Base-by-base conservation (phyloP, 345 rosid species). In the Fremontodendron californicum region DNA sequence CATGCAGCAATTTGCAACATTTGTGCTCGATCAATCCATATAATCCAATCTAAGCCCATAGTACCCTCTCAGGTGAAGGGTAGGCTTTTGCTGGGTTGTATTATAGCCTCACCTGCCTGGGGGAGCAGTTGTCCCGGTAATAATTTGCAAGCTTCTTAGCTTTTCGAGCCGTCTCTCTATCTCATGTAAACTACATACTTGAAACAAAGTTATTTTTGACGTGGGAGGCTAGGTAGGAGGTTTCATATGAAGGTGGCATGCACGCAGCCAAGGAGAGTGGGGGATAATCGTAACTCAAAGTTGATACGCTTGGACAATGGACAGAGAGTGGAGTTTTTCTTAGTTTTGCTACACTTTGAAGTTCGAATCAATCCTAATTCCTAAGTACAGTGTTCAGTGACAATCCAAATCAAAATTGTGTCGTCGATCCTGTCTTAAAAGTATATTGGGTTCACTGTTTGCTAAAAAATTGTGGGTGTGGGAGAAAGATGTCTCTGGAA, bases 201-300 rank as follows among this genome's bases (percentile, higher is more conserved):
- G 35, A 33, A 33, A 33, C 35, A 3, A 33, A 33, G 35, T 39
- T 39, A 39, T 39, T 39, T 39, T 39, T 1, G 1, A 39, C 7
- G 7, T 3, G 40, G 37, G 81, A 72, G 25, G 78, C 83, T 1
- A 82, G 15, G 74, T 73, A 54, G 13, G 84, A 77, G 54, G 77
- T 42, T 58, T 87, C 87, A 57, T 71, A 68, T 43, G 77, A 43
- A 19, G 84, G 77, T 60, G 78, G 85, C 91, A 87, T 85, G 78
- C 67, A 70, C 33, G 57, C 39, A 5, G 40, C 15, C 66, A 61
- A 31, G 39, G 40, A 31, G 10, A 61, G n/a, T 61, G 19, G 66
- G 21, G 39, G n/a, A 15, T 5, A n/a, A 61, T 31, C n/a, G 39
- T 15, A 60, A 60, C 65, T 60, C 19, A 60, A 57, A 23, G 27